phyloP scores from a whole-genome alignment of 2,329 filamentous ascomycete genomes.

The Chrysoporthe cubensis region DNA sequence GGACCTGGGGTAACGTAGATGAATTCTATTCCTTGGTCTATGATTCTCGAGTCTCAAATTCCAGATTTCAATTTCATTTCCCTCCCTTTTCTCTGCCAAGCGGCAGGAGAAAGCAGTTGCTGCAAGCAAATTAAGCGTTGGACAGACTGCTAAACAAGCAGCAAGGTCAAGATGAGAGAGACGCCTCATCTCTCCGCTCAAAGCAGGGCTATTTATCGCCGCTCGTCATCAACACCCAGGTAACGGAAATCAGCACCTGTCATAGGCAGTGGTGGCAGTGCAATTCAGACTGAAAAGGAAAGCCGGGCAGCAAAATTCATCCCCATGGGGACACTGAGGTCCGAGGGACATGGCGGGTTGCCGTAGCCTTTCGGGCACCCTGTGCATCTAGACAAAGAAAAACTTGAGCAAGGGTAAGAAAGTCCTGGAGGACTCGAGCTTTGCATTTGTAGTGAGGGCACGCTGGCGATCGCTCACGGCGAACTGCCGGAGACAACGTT shows the following conservation, averaged over 20 bases:
- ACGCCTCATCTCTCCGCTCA: neutral
- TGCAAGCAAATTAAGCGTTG: neutral
- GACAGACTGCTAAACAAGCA: neutral
- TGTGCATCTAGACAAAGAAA: too few relatives aligned
- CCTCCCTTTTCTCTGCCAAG: neutral
- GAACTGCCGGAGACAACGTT: too few relatives aligned
- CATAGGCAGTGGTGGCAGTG: neutral
- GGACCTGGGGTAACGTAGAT: constrained; percentile 14
- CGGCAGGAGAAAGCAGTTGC: neutral
- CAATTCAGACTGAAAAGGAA: neutral
- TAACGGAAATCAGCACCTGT: neutral
- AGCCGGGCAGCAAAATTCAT: neutral
- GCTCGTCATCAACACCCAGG: neutral
- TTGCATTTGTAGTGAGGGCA: too few relatives aligned
- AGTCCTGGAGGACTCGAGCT: too few relatives aligned
- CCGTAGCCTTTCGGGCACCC: neutral
- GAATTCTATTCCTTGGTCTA: neutral
- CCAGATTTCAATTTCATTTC: neutral
- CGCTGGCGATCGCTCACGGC: too few relatives aligned
- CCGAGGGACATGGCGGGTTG: neutral
- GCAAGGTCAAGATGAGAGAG: neutral
- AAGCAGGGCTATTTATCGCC: neutral
- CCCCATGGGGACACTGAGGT: neutral
- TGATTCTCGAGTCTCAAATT: neutral
- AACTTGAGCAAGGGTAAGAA: too few relatives aligned